phyloP scores from a whole-genome alignment of 352 stramenopile genomes.

The Phytophthora fragariaefolia region DNA sequence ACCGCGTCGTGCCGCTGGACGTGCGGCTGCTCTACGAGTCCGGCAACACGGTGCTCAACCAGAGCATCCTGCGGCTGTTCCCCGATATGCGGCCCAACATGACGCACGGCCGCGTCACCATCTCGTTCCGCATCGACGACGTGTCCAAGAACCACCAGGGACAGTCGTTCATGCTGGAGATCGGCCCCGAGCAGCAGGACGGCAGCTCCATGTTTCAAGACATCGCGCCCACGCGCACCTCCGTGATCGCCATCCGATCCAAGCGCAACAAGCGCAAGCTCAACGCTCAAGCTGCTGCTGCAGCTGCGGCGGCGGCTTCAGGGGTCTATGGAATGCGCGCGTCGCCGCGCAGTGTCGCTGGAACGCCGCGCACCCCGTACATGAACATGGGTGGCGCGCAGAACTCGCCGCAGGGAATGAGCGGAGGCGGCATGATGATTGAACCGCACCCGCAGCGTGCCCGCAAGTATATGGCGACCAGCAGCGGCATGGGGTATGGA shows the following conservation, averaged over 20 bases:
- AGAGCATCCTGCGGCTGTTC: constrained; percentile 92
- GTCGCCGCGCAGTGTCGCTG: constrained; percentile 48
- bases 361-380: constrained; percentile 41
- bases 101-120: constrained; percentile 74
- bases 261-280: constrained; percentile 95
- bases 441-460: constrained; percentile 39
- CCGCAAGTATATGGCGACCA: constrained; percentile 40
- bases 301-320: constrained; percentile 14
- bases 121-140: constrained; percentile 96
- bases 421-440: constrained; percentile 26
- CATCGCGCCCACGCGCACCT: constrained; percentile 88
- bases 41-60: constrained; percentile 85
- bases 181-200: constrained; percentile 89
- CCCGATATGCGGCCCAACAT: constrained; percentile 90
- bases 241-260: constrained; percentile 93
- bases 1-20: constrained; percentile 78
- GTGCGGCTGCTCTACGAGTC: constrained; percentile 87
- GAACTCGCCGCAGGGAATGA: constrained; percentile 24
- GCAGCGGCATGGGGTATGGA: constrained; percentile 35
- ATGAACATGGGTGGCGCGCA: constrained; percentile 34
- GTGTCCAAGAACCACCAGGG: constrained; percentile 98
- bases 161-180: constrained; percentile 93
- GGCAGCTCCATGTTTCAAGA: constrained; percentile 88
- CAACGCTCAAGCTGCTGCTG: constrained; percentile 35
- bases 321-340: constrained; percentile 34